A percentile compares a stretch with the other conserved stretches of the same genome.
phyloP scores from a whole-genome alignment of 306 rosid genomes.

The Dryas drummondii region DNA sequence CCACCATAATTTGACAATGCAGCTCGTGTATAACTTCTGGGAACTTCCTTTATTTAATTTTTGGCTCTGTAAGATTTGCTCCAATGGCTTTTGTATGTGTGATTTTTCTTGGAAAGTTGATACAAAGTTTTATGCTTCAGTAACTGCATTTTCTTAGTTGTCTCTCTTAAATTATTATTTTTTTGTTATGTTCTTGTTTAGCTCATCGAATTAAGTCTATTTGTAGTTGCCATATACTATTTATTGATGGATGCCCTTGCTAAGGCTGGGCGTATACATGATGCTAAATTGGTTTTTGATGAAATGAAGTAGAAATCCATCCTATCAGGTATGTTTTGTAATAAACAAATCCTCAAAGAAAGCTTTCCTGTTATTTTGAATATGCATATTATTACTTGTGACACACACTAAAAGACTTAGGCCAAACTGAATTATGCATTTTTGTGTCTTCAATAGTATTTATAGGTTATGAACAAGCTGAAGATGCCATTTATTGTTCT shows the following conservation, averaged over 20 bases:
- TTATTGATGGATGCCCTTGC: constrained; percentile 35
- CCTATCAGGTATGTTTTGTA: constrained; percentile 56
- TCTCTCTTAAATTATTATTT: too few species aligned
- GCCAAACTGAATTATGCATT: background rate
- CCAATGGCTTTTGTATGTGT: background rate
- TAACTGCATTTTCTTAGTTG: background rate
- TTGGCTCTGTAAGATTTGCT: background rate
- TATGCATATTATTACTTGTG: background rate
- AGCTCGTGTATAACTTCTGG: background rate
- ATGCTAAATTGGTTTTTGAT: constrained; percentile 70
- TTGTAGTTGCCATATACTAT: constrained; percentile 81
- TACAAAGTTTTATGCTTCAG: background rate
- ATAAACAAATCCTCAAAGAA: constrained; percentile 23
- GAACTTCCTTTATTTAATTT: background rate
- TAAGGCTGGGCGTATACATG: constrained; percentile 50
- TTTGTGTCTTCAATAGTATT: background rate
- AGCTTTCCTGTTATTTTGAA: constrained; percentile 1
- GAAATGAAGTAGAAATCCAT: constrained; percentile 58
- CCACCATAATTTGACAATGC: background rate
- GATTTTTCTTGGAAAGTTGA: background rate
- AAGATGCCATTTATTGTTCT: background rate
- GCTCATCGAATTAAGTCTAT: background rate
- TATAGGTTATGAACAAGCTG: background rate
- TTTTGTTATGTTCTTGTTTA: too few species aligned
- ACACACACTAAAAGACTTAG: background rate